Evolutionary conservation across 2,329 filamentous ascomycete genomes (phyloP).

Genomic region (Amylocarpus encephaloides): DNA sequence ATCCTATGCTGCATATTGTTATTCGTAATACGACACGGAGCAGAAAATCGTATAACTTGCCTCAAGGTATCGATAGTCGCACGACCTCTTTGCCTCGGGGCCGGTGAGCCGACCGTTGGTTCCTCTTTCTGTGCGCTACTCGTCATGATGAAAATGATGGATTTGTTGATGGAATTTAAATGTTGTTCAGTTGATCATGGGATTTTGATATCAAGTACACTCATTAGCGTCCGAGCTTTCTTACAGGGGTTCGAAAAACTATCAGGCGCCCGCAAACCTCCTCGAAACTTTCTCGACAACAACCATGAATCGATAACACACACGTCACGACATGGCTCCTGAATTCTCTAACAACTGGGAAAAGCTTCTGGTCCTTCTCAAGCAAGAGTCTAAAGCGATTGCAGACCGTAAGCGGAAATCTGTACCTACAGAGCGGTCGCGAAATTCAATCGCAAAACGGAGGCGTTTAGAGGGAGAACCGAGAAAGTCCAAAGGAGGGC

Average conservation of each 20-base stretch:
- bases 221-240: too few relatives aligned
- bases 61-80: slow-evolving; percentile 79
- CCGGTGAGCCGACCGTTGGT: slow-evolving; percentile 49
- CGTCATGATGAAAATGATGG: slow-evolving; percentile 43
- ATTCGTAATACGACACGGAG: slow-evolving; percentile 4
- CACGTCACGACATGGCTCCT: slow-evolving; percentile 26
- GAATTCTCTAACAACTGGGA: slow-evolving; percentile 69
- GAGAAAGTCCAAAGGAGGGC: slow-evolving; percentile 3
- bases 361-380: slow-evolving; percentile 58
- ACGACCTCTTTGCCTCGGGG: slow-evolving; percentile 63
- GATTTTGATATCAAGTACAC: slow-evolving; percentile 11
- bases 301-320: slow-evolving; percentile 10
- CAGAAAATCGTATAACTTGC: slow-evolving; percentile 41
- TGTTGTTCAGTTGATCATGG: slow-evolving; percentile 10
- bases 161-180: slow-evolving; percentile 20
- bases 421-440: slow-evolving; percentile 26
- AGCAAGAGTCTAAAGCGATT: slow-evolving; percentile 36
- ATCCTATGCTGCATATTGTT: slow-evolving; percentile 29
- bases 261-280: not conserved
- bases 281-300: not conserved
- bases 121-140: slow-evolving; percentile 45
- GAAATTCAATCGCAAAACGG: slow-evolving; percentile 30
- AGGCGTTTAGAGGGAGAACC: slow-evolving; percentile 27
- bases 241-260: too few relatives aligned
- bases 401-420: slow-evolving; percentile 31